Percentiles rank a stretch among this genome's conserved stretches.
Conservation (phyloP, 805 yeast genomes). For the Candida dajiaensis region DNA sequence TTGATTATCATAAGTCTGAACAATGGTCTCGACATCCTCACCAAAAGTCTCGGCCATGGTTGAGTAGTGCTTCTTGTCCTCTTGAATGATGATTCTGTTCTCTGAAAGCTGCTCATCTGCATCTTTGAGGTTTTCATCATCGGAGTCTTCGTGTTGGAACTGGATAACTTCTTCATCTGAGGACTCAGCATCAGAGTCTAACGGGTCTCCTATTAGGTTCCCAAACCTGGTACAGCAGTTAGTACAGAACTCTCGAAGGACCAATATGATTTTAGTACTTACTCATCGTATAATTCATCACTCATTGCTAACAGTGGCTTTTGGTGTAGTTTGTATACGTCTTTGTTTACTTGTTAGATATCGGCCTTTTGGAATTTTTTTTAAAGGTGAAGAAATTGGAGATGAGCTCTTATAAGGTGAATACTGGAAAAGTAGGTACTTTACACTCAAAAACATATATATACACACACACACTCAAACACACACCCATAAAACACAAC, state of each 20-base stretch:
- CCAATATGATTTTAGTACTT: constrained; percentile 12
- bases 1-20: constrained; percentile 48
- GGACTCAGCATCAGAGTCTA: constrained; percentile 41
- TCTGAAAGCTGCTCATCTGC: constrained; percentile 8
- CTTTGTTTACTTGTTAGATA: background rate
- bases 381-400: background rate
- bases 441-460: too few species aligned
- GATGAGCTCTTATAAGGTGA: background rate
- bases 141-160: constrained; percentile 17
- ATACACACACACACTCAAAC: too few species aligned
- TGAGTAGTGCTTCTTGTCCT: constrained; percentile 40
- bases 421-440: too few species aligned
- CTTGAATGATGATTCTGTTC: constrained; percentile 33
- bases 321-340: background rate
- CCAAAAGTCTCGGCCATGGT: constrained; percentile 45
- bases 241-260: background rate
- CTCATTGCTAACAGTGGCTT: constrained; percentile 16
- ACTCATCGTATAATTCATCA: constrained; percentile 74
- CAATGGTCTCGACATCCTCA: constrained; percentile 57
- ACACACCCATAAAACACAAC: background rate
- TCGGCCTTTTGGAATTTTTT: background rate
- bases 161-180: constrained; percentile 13
- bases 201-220: constrained; percentile 50
- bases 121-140: constrained; percentile 21
- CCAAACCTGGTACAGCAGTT: constrained; percentile 40